phyloP scores from a whole-genome alignment of 1,284 basidiomycete genomes.

The Hypsizygus ulmarius region DNA sequence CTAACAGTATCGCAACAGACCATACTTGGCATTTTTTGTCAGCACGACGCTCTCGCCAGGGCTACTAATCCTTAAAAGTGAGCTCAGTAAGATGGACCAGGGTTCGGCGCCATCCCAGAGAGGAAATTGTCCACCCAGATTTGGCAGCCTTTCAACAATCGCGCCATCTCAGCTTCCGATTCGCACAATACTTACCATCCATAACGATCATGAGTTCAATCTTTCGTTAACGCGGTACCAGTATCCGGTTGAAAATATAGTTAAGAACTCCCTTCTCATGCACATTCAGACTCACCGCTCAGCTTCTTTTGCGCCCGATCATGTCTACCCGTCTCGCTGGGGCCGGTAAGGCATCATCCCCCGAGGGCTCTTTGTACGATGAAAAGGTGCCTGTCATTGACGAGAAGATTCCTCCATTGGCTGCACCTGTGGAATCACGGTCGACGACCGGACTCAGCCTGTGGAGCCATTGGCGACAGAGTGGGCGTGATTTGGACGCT shows the following conservation, averaged over 20 bases:
- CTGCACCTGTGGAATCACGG: slow-evolving; percentile 20
- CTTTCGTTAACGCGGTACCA: slow-evolving; percentile 2
- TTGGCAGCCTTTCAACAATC: slow-evolving; percentile 7
- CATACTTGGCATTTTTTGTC: too few relatives aligned
- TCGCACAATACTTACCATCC: slow-evolving; percentile 11
- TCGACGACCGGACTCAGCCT: slow-evolving; percentile 21
- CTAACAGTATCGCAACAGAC: not conserved
- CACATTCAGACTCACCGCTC: slow-evolving; percentile 1
- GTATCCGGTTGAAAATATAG: too few relatives aligned
- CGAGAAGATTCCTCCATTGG: slow-evolving; percentile 30
- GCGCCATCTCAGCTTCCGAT: slow-evolving; percentile 18
- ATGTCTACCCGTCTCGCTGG: slow-evolving; percentile 25
- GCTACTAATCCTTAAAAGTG: too few relatives aligned
- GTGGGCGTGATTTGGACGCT: slow-evolving; percentile 38
- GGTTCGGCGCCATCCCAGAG: slow-evolving; percentile 1
- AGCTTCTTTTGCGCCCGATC: not conserved
- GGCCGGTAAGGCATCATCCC: slow-evolving; percentile 1
- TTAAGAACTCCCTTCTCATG: not conserved
- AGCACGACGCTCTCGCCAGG: too few relatives aligned
- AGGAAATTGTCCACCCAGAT: slow-evolving; percentile 3
- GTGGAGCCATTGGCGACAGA: slow-evolving; percentile 22
- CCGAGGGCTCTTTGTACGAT: slow-evolving; percentile 18
- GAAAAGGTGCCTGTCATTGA: slow-evolving; percentile 26
- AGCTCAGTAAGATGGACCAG: too few relatives aligned
- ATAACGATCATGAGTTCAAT: slow-evolving; percentile 11